These are phyloP conservation scores for Lycium ferocissimum DNA, from an alignment of 257 asterid species.

Conservation along the genomic window DNA sequence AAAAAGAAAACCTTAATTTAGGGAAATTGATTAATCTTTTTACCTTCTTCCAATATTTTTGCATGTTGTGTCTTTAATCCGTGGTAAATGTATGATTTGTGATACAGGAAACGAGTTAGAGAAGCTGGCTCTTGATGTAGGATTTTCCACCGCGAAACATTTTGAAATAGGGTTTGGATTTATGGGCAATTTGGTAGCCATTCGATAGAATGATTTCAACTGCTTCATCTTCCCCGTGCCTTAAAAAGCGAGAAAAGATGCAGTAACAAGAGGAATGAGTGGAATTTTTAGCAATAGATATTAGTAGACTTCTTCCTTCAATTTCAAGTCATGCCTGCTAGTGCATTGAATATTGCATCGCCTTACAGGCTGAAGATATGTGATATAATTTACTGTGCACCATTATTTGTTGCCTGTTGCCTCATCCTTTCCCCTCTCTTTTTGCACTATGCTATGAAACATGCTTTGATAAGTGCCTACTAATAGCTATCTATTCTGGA, in stretches of 20 bases:
- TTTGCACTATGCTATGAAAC: neutral
- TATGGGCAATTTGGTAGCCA: conserved; percentile 81
- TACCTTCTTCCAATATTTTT: neutral
- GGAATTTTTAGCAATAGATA: neutral
- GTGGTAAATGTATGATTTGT: neutral
- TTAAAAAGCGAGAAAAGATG: neutral
- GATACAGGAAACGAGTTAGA: conserved; percentile 81
- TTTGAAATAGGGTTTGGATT: conserved; percentile 66
- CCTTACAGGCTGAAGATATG: neutral
- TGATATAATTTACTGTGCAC: neutral
- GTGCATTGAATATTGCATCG: neutral
- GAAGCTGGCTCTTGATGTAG: conserved; percentile 73
- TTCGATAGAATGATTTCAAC: conserved; percentile 39
- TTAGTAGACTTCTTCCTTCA: neutral
- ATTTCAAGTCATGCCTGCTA: neutral
- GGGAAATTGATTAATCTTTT: neutral
- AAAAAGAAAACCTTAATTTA: neutral
- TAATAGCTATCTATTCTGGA: neutral
- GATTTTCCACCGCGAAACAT: conserved; percentile 73
- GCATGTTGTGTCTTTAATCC: neutral
- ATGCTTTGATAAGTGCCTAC: neutral
- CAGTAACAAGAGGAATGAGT: neutral
- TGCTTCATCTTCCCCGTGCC: neutral
- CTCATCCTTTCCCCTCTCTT: conserved; percentile 2
- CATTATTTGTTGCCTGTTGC: neutral